Conservation (phyloP, 2,329 filamentous ascomycete species). For the Colletotrichum tanaceti region DNA sequence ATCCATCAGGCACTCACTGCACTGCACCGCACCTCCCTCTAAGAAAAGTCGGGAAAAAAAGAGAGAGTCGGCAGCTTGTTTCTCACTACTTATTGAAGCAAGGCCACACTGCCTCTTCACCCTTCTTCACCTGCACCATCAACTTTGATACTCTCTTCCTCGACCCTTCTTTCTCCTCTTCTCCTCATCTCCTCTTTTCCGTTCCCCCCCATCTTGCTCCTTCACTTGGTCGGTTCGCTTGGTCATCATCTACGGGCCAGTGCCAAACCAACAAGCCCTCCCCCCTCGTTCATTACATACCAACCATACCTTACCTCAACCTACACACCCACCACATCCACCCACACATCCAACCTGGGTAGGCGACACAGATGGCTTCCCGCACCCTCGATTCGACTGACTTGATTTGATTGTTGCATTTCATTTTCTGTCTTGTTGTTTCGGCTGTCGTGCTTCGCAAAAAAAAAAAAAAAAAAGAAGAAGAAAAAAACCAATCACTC, state of each 20-base stretch:
- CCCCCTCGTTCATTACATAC: slow-evolving; percentile 23
- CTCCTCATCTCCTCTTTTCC: not conserved
- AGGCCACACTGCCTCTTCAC: slow-evolving; percentile 27
- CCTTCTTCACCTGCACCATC: slow-evolving; percentile 25
- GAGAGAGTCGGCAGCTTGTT: slow-evolving; percentile 27
- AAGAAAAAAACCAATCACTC: slow-evolving; percentile 63
- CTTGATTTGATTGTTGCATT: slow-evolving; percentile 22
- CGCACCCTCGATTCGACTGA: slow-evolving; percentile 17
- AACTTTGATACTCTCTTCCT: slow-evolving; percentile 15
- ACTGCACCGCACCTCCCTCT: slow-evolving; percentile 13
- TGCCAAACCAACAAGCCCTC: slow-evolving; percentile 17
- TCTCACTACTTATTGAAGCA: slow-evolving; percentile 38
- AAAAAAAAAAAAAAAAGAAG: slow-evolving; percentile 7
- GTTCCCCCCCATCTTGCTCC: not conserved
- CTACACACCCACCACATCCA: slow-evolving; percentile 39
- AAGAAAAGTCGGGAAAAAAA: slow-evolving; percentile 41
- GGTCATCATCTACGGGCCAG: slow-evolving; percentile 25
- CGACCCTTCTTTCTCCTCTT: slow-evolving; percentile 19
- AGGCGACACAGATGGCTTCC: slow-evolving; percentile 33
- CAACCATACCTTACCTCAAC: slow-evolving; percentile 18
- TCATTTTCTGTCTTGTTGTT: slow-evolving; percentile 37
- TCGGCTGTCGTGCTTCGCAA: slow-evolving; percentile 36
- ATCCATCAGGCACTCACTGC: slow-evolving; percentile 24
- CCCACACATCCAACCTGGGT: slow-evolving; percentile 18
- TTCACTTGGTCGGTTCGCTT: not conserved